Evolutionary conservation across 192 early-diverging fungal species (phyloP), one percentile per base, ranked within the genome.

Genomic region (Obelidium mucronatum): DNA sequence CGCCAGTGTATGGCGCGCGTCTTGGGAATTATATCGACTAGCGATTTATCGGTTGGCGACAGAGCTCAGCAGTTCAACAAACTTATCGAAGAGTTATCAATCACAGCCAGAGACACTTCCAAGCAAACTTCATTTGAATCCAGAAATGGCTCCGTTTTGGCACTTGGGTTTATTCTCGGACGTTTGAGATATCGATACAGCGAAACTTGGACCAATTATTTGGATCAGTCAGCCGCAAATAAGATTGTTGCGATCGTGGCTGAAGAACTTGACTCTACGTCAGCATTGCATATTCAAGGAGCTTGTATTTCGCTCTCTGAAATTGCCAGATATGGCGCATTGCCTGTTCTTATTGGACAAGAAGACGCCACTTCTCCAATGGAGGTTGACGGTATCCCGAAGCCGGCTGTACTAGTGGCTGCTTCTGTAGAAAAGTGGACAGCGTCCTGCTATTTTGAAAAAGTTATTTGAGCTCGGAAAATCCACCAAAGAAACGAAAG

Each of bases 281-380:
- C 89, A 1, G 72, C 81, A 3, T 77, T 88, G 17, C 78, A 87
- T 52, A 80, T 91, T 0, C 70, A 78, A 24, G 94, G 87, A 1
- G 89, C 92, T 26, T 92, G 88, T 75, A 73, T 86, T 39, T 81
- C 94, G 0, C 67, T 96, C n/a, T 87, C 90, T 2, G 94, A 96
- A 65, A 79, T 92, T 17, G 90, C 93, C 2, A 76, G 92, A 26
- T 91, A 91, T 65, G 83, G 78, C 1, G 40, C 71, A 3, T 67
- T 94, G 6, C 80, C 80, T 4, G 75, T 84, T 2, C 76, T 68
- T 19, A 75, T 79, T 0, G 73, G 40, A 4, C 5, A 54, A 85
- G 69, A 75, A 59, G 3, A 74, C 73, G 48, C 42, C n/a, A 33
- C 8, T 11, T 17, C 24, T 28, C 15, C 59, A 84, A 77, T 77